A percentile compares a stretch with the other conserved stretches of the same genome.
Conservation (phyloP, 176 grass and related monocot genomes). For the Zoysia japonica region DNA sequence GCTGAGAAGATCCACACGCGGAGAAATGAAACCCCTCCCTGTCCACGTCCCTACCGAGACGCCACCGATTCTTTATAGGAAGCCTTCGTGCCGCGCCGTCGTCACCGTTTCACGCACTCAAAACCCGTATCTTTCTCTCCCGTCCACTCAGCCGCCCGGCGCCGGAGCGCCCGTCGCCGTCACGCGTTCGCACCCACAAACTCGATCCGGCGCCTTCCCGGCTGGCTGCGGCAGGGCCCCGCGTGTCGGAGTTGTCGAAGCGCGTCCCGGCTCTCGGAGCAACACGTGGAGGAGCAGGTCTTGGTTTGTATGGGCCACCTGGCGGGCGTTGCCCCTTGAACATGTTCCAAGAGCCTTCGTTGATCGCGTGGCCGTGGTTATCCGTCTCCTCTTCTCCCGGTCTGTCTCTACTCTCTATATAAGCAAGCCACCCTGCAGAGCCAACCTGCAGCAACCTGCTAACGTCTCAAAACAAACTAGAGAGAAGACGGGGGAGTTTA, state of each 20-base stretch:
- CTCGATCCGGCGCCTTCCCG: neutral
- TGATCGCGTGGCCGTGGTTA: conserved; percentile 21
- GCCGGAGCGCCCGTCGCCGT: neutral
- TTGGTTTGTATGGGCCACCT: conserved; percentile 15
- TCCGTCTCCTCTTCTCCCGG: neutral
- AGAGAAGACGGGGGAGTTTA: neutral
- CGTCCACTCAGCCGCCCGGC: conserved; percentile 6
- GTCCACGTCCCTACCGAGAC: neutral
- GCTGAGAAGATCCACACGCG: conserved; percentile 24
- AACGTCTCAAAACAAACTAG: conserved; percentile 9
- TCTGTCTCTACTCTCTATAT: neutral
- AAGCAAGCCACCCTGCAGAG: neutral
- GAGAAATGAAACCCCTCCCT: conserved; percentile 20
- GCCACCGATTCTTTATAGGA: neutral
- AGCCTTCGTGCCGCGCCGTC: neutral
- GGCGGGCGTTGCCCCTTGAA: conserved; percentile 20
- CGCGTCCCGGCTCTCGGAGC: neutral
- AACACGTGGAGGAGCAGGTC: neutral
- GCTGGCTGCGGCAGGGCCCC: neutral
- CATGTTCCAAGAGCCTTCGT: conserved; percentile 35
- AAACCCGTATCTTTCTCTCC: neutral
- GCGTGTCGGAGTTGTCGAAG: neutral
- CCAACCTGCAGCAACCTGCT: neutral
- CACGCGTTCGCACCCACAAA: conserved; percentile 5
- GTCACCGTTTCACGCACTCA: neutral